Evolutionary conservation across 2,329 filamentous ascomycete species (phyloP), one percentile per base, ranked within the genome.

Genomic region (Hyphodiscus sp.): DNA sequence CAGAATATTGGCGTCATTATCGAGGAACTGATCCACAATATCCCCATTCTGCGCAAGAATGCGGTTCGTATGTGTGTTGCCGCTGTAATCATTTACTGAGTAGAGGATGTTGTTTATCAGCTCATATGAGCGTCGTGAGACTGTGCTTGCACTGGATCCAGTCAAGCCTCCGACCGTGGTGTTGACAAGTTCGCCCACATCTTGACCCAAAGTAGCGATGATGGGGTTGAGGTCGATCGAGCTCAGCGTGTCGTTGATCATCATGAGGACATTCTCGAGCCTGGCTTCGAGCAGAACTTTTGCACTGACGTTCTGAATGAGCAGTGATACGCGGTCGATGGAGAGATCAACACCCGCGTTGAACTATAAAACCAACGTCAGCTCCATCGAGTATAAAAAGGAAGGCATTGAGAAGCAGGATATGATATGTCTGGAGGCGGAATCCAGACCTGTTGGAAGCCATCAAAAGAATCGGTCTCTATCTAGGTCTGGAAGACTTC

Each of bases 221-320:
- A 83, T 70, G 30, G 81, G 81, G 61, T 85, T 84, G 19, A 83
- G 69, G 60, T 85, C 81, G 52, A 84, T 74, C 26, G 77, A 80
- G 52, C 74, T 70, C 20, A 85, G 72, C 2, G 82, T 78, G 60
- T 81, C 75, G 62, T 74, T 73, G 44, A 85, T 74, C 79, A 83
- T 83, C 48, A 72, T 61, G 2, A 83, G 76, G 1, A 85, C 72
- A 60, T 83, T 83, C n/a, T 71, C 75, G 0, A 85, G 71, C 1
- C 81, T 73, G 0, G 80, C 81, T 62, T 83, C 80, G 2, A 84
- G 76, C 52, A 77, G 71, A 26, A 83, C 79, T 63, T 76, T 77
- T 29, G 80, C 81, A 29, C 71, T 76, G 52, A 83, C 75, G 56
- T 83, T 79, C 63, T 82, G 74, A 62, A 83, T 83, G 16, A 70